Conservation (phyloP, 768 basidiomycete genomes). For the Stropharia rugosoannulata region DNA sequence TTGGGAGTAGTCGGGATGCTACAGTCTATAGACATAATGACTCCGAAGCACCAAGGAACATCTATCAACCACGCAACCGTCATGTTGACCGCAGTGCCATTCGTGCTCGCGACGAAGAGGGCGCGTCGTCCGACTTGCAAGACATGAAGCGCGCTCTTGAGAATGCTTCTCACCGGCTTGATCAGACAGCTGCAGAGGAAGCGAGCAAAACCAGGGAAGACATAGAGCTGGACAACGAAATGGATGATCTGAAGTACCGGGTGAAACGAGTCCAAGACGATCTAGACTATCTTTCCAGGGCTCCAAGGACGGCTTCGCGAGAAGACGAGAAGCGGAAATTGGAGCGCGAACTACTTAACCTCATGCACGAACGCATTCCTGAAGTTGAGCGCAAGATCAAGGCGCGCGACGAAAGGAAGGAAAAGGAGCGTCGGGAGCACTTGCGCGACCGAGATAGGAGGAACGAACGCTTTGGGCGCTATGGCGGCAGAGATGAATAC, state of each 20-base stretch:
- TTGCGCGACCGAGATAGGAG: constrained; percentile 76
- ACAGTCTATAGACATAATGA: constrained; percentile 88
- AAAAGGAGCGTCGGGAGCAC: constrained; percentile 79
- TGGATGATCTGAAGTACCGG: constrained; percentile 81
- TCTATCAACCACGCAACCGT: constrained; percentile 79
- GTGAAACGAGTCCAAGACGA: constrained; percentile 90
- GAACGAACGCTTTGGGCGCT: constrained; percentile 79
- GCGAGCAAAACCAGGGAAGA: constrained; percentile 72
- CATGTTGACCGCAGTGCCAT: constrained; percentile 86
- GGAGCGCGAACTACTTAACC: constrained; percentile 80
- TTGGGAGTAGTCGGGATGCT: constrained; percentile 74
- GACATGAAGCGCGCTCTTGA: constrained; percentile 85
- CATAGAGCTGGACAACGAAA: constrained; percentile 87
- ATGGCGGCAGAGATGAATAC: constrained; percentile 50
- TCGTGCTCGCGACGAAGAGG: constrained; percentile 67
- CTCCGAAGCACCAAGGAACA: constrained; percentile 53
- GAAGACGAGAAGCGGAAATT: constrained; percentile 85
- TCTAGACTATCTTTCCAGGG: constrained; percentile 80
- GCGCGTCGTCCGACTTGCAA: constrained; percentile 65
- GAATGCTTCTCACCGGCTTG: constrained; percentile 78
- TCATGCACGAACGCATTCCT: constrained; percentile 91
- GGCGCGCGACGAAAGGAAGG: constrained; percentile 71
- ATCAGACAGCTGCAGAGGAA: constrained; percentile 66
- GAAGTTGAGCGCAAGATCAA: constrained; percentile 86
- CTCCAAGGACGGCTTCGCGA: constrained; percentile 66